phyloP scores from a whole-genome alignment of 495 filamentous ascomycete species.

The Penicillium robsamsonii region DNA sequence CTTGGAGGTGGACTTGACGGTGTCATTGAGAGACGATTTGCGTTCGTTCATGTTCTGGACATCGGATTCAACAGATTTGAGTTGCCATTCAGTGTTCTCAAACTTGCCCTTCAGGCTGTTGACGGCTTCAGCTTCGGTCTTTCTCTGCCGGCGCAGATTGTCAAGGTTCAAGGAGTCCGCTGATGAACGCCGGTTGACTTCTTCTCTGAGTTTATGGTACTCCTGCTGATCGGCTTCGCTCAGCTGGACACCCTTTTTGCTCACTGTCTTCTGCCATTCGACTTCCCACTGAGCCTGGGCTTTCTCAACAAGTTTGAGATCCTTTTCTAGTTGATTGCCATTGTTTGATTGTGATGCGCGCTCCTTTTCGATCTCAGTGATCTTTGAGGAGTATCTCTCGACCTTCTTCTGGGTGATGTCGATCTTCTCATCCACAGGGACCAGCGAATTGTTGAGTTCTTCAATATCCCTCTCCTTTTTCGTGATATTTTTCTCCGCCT shows the following conservation, averaged over 20 bases:
- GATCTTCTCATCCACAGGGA: slow-evolving; percentile 92
- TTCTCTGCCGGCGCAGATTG: slow-evolving; percentile 77
- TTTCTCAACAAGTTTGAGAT: slow-evolving; percentile 81
- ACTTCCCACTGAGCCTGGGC: slow-evolving; percentile 86
- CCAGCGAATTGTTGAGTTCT: slow-evolving; percentile 75
- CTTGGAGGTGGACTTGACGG: slow-evolving; percentile 62
- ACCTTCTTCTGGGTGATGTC: slow-evolving; percentile 72
- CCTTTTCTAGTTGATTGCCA: slow-evolving; percentile 70
- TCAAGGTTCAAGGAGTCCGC: slow-evolving; percentile 79
- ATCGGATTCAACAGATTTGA: slow-evolving; percentile 71
- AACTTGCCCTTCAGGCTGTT: slow-evolving; percentile 85
- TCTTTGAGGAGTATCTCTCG: slow-evolving; percentile 60
- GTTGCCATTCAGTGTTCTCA: slow-evolving; percentile 68
- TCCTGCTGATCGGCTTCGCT: slow-evolving; percentile 85
- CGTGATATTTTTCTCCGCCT: slow-evolving; percentile 78
- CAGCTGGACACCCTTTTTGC: slow-evolving; percentile 80
- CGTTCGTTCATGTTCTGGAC: slow-evolving; percentile 66
- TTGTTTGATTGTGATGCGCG: slow-evolving; percentile 63
- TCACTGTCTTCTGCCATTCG: slow-evolving; percentile 77
- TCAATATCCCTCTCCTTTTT: slow-evolving; percentile 86
- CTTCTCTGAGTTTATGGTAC: slow-evolving; percentile 80
- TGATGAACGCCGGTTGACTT: slow-evolving; percentile 82
- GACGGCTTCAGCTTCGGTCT: slow-evolving; percentile 84
- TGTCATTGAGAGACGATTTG: slow-evolving; percentile 54
- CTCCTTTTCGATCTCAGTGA: slow-evolving; percentile 71